These are phyloP conservation scores for Fragaria ananassa DNA, from an alignment of 306 rosid species.

Conservation along the genomic window DNA sequence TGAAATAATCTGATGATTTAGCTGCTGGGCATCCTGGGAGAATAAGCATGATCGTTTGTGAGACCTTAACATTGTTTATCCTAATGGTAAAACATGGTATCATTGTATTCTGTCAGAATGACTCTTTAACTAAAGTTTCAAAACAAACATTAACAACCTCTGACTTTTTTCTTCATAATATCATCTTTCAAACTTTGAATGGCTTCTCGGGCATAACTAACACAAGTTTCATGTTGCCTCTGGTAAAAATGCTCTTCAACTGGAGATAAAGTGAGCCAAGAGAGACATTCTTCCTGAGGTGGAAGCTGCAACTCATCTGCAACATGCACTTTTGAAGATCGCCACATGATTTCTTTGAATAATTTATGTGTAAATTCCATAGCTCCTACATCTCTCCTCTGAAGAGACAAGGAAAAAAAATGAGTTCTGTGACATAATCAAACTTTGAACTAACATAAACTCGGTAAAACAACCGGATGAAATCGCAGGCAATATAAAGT, in stretches of 20 bases:
- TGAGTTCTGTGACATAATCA: conserved; percentile 9
- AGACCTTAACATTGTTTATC: conserved; percentile 24
- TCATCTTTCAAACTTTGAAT: conserved; percentile 74
- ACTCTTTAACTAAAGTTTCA: conserved; percentile 32
- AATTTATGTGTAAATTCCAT: conserved; percentile 68
- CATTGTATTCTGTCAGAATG: conserved; percentile 16
- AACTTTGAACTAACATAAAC: conserved; percentile 6
- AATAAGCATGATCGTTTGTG: conserved; percentile 31
- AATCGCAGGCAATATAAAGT: not conserved
- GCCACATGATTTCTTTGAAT: conserved; percentile 95
- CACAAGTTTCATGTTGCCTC: conserved; percentile 95
- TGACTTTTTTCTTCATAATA: conserved; percentile 53
- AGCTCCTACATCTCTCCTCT: conserved; percentile 77
- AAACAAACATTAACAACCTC: conserved; percentile 50
- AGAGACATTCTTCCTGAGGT: conserved; percentile 80
- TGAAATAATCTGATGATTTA: conserved; percentile 51
- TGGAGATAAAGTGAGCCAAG: conserved; percentile 89
- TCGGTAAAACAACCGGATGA: not conserved
- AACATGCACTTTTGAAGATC: conserved; percentile 74
- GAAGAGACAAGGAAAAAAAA: conserved; percentile 35
- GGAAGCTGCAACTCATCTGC: conserved; percentile 93
- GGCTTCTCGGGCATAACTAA: conserved; percentile 73
- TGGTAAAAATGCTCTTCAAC: conserved; percentile 92
- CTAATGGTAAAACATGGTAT: conserved; percentile 7
- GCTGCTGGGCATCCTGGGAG: conserved; percentile 48